phyloP scores from a whole-genome alignment of 2,329 filamentous ascomycete genomes.

The Tolypocladium cylindrosporum region DNA sequence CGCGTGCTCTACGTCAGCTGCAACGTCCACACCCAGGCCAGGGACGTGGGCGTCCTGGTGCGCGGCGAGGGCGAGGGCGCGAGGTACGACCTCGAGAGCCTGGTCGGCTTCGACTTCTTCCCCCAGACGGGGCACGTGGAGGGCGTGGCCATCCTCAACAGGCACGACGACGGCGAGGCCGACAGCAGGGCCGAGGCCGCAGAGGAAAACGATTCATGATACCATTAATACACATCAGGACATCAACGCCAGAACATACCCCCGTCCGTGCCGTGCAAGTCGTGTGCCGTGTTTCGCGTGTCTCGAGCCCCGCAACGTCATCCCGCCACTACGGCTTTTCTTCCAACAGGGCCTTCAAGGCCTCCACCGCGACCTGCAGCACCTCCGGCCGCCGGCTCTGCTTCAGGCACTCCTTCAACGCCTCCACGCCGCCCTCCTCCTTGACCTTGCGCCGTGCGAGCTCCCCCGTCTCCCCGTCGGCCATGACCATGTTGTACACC shows the following conservation, averaged over 20 bases:
- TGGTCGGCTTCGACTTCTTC: constrained; percentile 95
- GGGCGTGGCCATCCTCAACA: constrained; percentile 54
- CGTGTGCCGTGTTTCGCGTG: not conserved
- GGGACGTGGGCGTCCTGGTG: constrained; percentile 83
- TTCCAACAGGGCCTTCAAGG: constrained; percentile 57
- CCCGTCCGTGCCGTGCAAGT: not conserved
- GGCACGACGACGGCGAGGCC: constrained; percentile 31
- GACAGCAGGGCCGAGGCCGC: constrained; percentile 1
- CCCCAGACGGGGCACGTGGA: constrained; percentile 72
- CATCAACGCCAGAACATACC: not conserved
- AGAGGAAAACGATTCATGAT: not conserved
- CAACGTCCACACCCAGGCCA: constrained; percentile 94
- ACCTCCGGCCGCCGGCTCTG: constrained; percentile 60
- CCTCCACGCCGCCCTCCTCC: constrained; percentile 53
- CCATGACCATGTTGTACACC: constrained; percentile 60
- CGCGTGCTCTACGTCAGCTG: constrained; percentile 92
- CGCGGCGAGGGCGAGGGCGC: constrained; percentile 44
- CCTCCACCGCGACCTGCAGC: constrained; percentile 60
- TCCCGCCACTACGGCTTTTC: not conserved
- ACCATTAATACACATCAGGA: not conserved
- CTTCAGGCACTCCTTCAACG: constrained; percentile 60
- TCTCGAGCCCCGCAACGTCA: not conserved
- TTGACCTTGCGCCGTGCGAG: constrained; percentile 51
- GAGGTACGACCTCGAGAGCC: constrained; percentile 77
- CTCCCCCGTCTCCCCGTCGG: constrained; percentile 55